These are phyloP conservation scores for Austroboletus eburneus DNA, from an alignment of 768 basidiomycete genomes.

Conservation along the genomic window DNA sequence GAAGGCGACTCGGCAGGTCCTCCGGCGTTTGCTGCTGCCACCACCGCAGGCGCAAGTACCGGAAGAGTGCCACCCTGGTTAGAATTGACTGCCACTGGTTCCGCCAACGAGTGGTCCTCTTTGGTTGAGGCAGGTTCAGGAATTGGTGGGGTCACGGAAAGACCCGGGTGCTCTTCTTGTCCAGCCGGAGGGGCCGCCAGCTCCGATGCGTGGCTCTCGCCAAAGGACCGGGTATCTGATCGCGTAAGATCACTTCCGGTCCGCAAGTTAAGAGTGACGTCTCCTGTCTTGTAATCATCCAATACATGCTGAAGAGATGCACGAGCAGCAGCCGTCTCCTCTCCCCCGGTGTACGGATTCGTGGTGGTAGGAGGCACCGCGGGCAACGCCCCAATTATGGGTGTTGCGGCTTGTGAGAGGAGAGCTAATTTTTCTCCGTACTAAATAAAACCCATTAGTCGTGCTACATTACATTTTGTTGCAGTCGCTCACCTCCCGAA, in stretches of 20 bases:
- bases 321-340: conserved; percentile 63
- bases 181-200: conserved; percentile 40
- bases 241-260: conserved; percentile 51
- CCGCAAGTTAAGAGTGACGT: conserved; percentile 48
- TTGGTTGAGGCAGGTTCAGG: conserved; percentile 12
- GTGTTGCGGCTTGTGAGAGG: conserved; percentile 64
- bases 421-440: conserved; percentile 79
- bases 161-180: conserved; percentile 28
- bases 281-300: conserved; percentile 72
- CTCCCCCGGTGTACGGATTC: conserved; percentile 57
- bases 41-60: too few relatives aligned
- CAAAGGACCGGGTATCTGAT: conserved; percentile 78
- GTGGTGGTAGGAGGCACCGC: conserved; percentile 55
- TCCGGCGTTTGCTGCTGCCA: too few relatives aligned
- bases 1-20: conserved; percentile 21
- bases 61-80: too few relatives aligned
- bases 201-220: conserved; percentile 77
- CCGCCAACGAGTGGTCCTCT: conserved; percentile 8
- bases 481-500: conserved; percentile 58
- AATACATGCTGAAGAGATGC: conserved; percentile 75
- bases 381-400: conserved; percentile 61
- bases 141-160: conserved; percentile 44
- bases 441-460: conserved; percentile 33
- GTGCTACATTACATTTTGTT: background rate
- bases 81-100: too few relatives aligned